Percentiles rank a stretch among this genome's conserved stretches.
Evolutionary conservation across 768 basidiomycete genomes (phyloP).

Genomic region (Filobasidium floriforme): DNA sequence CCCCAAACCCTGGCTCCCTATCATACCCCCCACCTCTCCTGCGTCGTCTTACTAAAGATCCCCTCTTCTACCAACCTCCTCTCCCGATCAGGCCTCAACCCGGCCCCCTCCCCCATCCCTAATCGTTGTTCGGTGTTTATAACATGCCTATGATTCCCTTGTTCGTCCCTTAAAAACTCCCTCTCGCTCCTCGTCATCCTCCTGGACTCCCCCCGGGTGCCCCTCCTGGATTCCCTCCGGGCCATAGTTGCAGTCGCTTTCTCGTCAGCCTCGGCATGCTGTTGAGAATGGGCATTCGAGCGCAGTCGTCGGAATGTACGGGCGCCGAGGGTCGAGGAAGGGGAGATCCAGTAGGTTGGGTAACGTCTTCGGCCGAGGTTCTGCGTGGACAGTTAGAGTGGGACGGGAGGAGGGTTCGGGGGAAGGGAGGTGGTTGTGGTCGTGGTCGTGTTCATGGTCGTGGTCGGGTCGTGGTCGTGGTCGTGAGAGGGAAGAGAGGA

Average conservation of each 20-base stretch:
- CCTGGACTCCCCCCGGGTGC: background rate
- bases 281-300: background rate
- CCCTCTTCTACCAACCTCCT: background rate
- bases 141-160: background rate
- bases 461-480: background rate
- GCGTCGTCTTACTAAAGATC: background rate
- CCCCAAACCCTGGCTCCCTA: too few species aligned
- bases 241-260: background rate
- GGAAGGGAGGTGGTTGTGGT: too few species aligned
- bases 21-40: background rate
- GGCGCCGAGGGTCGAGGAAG: background rate
- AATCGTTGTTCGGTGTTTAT: background rate
- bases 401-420: too few species aligned
- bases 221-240: background rate
- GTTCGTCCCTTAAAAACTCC: too few species aligned
- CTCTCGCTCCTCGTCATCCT: too few species aligned
- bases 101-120: background rate
- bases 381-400: too few species aligned
- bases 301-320: background rate
- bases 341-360: conserved; percentile 31
- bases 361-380: conserved; percentile 34
- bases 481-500: background rate
- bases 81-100: background rate
- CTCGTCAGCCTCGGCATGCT: background rate
- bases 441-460: too few species aligned